These are phyloP conservation scores for Euclidium syriacum DNA, from an alignment of 345 rosid species.

Conservation along the genomic window DNA sequence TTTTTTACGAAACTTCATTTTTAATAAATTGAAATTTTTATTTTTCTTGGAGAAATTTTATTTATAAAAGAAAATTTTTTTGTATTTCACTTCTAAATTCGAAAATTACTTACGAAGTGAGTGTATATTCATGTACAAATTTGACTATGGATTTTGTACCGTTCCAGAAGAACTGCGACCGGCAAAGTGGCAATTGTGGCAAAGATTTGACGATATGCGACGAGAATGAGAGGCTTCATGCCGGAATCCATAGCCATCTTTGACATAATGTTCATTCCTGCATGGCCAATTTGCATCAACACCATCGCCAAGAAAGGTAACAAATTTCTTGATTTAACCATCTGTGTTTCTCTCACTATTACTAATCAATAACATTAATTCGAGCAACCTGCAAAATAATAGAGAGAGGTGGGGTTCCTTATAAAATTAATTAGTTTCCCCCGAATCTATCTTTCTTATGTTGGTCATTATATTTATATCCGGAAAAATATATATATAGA, in stretches of 20 bases:
- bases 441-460: slow-evolving; percentile 12
- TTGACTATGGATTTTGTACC: slow-evolving; percentile 52
- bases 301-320: slow-evolving; percentile 77
- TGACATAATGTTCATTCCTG: slow-evolving; percentile 84
- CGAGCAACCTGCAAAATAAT: slow-evolving; percentile 6
- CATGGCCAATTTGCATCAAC: slow-evolving; percentile 60
- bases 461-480: slow-evolving; percentile 21
- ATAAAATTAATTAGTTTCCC: slow-evolving; percentile 7
- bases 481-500: not conserved
- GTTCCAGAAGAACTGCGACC: slow-evolving; percentile 59
- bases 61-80: too few species aligned
- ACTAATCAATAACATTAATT: slow-evolving; percentile 10
- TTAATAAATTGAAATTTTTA: too few species aligned
- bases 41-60: too few species aligned
- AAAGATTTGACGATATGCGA: slow-evolving; percentile 72
- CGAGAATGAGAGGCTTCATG: slow-evolving; percentile 77
- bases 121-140: not conserved
- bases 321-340: slow-evolving; percentile 35
- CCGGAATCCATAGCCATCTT: slow-evolving; percentile 90
- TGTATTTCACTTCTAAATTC: not conserved
- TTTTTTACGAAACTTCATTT: too few species aligned
- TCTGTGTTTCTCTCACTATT: not conserved
- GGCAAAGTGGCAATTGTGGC: slow-evolving; percentile 70
- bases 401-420: not conserved
- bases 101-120: not conserved